phyloP scores from a whole-genome alignment of 2,329 filamentous ascomycete genomes.

The Hawksworthiomyces lignivorus region DNA sequence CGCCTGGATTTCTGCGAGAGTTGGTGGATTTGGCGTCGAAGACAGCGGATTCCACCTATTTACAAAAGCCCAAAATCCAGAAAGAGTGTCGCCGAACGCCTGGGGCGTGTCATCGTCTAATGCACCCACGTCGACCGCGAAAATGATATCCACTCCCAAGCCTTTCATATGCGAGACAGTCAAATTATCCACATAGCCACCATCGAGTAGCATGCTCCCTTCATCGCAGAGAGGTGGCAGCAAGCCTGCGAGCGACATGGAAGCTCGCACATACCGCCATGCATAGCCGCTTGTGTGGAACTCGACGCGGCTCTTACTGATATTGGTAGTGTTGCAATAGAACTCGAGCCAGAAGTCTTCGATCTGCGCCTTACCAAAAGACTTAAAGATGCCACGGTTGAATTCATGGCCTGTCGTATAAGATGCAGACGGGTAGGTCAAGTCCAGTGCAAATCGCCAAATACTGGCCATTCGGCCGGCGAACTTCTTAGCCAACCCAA shows the following conservation, averaged over 20 bases:
- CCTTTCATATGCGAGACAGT: slow-evolving; percentile 97
- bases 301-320: slow-evolving; percentile 85
- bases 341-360: slow-evolving; percentile 99
- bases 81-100: slow-evolving; percentile 85
- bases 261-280: slow-evolving; percentile 93
- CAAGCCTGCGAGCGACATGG: slow-evolving; percentile 91
- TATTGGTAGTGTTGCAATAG: slow-evolving; percentile 99
- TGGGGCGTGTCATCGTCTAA: slow-evolving; percentile 90
- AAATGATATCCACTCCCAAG: slow-evolving; percentile 86
- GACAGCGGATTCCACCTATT: slow-evolving; percentile 98
- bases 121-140: slow-evolving; percentile 89
- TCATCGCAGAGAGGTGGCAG: slow-evolving; percentile 93
- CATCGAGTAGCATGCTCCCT: slow-evolving; percentile 91
- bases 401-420: slow-evolving; percentile 99
- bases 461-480: slow-evolving; percentile 97
- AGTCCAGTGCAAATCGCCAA: slow-evolving; percentile 93
- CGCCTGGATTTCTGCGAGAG: slow-evolving; percentile 90
- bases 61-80: slow-evolving; percentile 87
- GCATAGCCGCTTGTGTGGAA: slow-evolving; percentile 95
- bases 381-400: slow-evolving; percentile 98
- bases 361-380: slow-evolving; percentile 92
- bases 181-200: slow-evolving; percentile 94
- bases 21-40: slow-evolving; percentile 80
- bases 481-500: slow-evolving; percentile 94
- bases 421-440: slow-evolving; percentile 92